Base-by-base conservation (phyloP, 768 basidiomycete species). In the Lentinula boryana region DNA sequence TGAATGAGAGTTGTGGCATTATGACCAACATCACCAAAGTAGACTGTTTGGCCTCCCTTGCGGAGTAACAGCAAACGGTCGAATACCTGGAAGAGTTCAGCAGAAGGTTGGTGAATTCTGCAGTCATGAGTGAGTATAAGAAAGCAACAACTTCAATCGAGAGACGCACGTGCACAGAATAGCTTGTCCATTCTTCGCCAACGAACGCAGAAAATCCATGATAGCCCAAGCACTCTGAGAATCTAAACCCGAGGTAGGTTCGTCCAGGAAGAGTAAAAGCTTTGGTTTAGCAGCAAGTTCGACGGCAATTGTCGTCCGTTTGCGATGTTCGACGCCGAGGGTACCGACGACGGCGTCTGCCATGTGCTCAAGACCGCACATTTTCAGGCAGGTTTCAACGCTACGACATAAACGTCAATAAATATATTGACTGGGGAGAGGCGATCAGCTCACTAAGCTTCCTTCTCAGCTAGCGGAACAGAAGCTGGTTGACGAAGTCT, bases 171-270 rank as follows among this genome's bases (percentile, higher is more conserved):
- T 95, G 86, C 93, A 95, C n/a, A 95, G 76, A 65, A 95, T 93
- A 35, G 91, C 88, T 68, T 93, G 93, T 1, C 93, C 93, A 63
- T 82, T 84, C 61, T 89, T 81, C 7, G 92, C 91, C 33, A 95
- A 83, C 50, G 85, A 80, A 9, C 87, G 79, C 48, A 95, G 75
- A 75, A 95, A 91, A 2, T 78, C 73, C 57, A 92, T 75, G 63
- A 93, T 91, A 4, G 86, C 86, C 90, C 91, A 91, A 2, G 92
- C 91, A 58, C 86, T 89, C 71, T 93, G 91, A 2, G 91, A 92
- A 69, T 93, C 91, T 15, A 95, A 77, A 36, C 93, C 92, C 27
- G 64, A 74, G 0, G 93, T 95, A 0, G 94, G 94, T 70, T 95
- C 93, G 68, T 95, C 93, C 38, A 93, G 73, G 78, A 95, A 95